These are phyloP conservation scores for Aethionema arabicum DNA, from an alignment of 345 rosid species.

Conservation along the genomic window DNA sequence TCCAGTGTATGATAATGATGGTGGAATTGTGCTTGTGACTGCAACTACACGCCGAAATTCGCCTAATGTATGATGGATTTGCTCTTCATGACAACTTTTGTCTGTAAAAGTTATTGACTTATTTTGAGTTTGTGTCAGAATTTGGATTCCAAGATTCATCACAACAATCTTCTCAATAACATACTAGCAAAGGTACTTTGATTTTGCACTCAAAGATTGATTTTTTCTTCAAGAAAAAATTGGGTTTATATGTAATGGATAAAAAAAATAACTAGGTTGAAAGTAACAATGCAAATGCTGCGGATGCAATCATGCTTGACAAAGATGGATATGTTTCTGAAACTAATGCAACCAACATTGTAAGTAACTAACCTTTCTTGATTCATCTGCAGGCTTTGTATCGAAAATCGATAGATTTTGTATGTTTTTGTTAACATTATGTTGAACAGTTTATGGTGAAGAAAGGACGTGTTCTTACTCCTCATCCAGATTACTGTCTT, in stretches of 20 bases:
- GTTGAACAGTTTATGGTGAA: constrained; percentile 69
- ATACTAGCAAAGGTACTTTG: constrained; percentile 79
- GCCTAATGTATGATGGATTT: constrained; percentile 58
- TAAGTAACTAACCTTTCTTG: constrained; percentile 39
- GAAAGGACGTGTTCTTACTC: constrained; percentile 77
- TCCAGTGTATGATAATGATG: constrained; percentile 84
- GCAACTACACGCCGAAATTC: constrained; percentile 97
- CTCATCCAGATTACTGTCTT: constrained; percentile 92
- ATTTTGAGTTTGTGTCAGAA: constrained; percentile 44
- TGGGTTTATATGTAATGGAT: background rate
- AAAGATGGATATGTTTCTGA: constrained; percentile 90
- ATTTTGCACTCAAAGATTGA: background rate
- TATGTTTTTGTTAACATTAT: background rate
- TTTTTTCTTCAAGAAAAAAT: background rate
- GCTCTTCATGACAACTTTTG: background rate
- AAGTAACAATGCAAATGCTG: constrained; percentile 72
- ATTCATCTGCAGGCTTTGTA: background rate
- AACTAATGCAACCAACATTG: constrained; percentile 93
- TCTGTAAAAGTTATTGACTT: background rate
- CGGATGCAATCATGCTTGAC: constrained; percentile 90
- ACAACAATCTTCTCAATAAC: constrained; percentile 91
- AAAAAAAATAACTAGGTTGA: constrained; percentile 53
- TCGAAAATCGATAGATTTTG: background rate
- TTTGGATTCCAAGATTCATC: constrained; percentile 95
- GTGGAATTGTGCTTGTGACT: constrained; percentile 74